A percentile compares a stretch with the other conserved stretches of the same genome.
Evolutionary conservation across 2,329 filamentous ascomycete genomes (phyloP).

Genomic region (Pseudocercospora vitis): DNA sequence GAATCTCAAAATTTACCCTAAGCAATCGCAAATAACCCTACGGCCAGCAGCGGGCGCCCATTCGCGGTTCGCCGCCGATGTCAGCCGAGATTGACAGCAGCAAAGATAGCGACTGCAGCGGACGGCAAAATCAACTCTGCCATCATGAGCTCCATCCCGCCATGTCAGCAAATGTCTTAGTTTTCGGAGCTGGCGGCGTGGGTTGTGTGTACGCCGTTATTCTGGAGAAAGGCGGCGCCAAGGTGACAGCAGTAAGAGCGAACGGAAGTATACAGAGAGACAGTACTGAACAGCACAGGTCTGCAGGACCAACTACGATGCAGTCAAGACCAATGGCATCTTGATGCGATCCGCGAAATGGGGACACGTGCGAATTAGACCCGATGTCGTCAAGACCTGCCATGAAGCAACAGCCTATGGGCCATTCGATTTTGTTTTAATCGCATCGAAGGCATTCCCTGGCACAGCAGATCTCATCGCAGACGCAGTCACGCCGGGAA

Average conservation of each 20-base stretch:
- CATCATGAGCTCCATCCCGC: conserved; percentile 10
- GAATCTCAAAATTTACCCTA: too few species aligned
- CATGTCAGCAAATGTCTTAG: conserved; percentile 28
- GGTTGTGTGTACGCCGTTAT: conserved; percentile 46
- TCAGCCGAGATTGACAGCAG: background rate
- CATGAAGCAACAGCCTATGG: conserved; percentile 36
- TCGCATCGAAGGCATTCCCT: conserved; percentile 43
- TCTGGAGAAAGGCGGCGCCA: conserved; percentile 39
- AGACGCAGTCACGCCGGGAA: conserved; percentile 39
- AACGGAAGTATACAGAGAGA: background rate
- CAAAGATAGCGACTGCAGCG: background rate
- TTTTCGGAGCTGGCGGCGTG: conserved; percentile 47
- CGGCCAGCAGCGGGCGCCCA: too few species aligned
- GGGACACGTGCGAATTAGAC: conserved; percentile 39
- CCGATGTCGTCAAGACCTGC: conserved; percentile 38
- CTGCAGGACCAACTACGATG: conserved; percentile 46
- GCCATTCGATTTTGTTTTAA: conserved; percentile 51
- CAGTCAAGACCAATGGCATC: conserved; percentile 44
- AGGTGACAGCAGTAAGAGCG: conserved; percentile 38
- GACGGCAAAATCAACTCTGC: too few species aligned
- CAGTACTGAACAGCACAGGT: conserved; percentile 21
- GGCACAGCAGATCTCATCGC: background rate
- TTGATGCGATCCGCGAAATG: conserved; percentile 44
- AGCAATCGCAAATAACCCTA: too few species aligned
- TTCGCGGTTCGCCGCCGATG: too few species aligned